phyloP scores from a whole-genome alignment of 129 eudicot species.

The Lactuca saligna region DNA sequence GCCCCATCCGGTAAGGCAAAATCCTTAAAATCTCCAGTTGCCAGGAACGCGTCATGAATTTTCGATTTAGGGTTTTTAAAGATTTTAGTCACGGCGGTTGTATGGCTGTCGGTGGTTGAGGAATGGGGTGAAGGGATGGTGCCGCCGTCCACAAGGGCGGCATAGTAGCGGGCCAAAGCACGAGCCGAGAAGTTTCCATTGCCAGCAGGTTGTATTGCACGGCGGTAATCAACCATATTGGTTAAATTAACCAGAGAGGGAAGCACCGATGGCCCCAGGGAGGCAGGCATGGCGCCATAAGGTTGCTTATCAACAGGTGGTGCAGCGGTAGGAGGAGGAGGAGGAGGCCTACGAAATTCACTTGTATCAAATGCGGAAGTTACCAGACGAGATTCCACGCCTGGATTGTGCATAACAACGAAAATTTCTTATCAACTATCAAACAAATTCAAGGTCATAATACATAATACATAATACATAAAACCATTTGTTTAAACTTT shows the following conservation, averaged over 20 bases:
- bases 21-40: slow-evolving; percentile 57
- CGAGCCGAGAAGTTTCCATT: slow-evolving; percentile 83
- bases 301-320: too few species aligned
- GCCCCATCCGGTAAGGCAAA: slow-evolving; percentile 45
- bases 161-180: slow-evolving; percentile 83
- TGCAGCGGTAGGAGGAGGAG: too few species aligned
- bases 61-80: slow-evolving; percentile 37
- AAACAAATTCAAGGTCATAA: too few species aligned
- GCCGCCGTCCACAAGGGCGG: slow-evolving; percentile 62
- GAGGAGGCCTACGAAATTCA: too few species aligned
- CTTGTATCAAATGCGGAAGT: too few species aligned
- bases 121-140: slow-evolving; percentile 36
- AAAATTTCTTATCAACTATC: too few species aligned
- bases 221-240: slow-evolving; percentile 57
- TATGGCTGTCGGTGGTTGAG: not conserved
- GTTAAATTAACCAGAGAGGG: slow-evolving; percentile 54
- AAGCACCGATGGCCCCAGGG: slow-evolving; percentile 45
- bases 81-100: slow-evolving; percentile 36
- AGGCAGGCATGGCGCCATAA: slow-evolving; percentile 40
- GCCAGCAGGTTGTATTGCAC: slow-evolving; percentile 76
- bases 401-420: too few species aligned
- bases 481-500: too few species aligned
- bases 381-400: too few species aligned
- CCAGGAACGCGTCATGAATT: slow-evolving; percentile 42
- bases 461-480: too few species aligned